Evolutionary conservation across 164 flowering plant species (phyloP), one percentile per base, ranked within the genome.

Genomic region (Cinnamomum micranthum): DNA sequence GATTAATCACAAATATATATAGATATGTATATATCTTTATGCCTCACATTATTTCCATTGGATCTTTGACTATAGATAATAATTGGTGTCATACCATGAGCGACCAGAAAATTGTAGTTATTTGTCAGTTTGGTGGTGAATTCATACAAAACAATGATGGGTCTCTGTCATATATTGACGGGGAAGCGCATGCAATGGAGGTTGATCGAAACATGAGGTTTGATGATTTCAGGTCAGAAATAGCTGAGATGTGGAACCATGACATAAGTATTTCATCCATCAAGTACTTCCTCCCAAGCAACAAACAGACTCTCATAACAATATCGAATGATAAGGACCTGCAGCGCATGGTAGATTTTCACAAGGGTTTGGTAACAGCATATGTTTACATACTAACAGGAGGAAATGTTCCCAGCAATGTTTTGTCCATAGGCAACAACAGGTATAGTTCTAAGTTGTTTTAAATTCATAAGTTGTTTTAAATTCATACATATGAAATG

Each of bases 261-360:
- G 86, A 86, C 23, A 70, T 63, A 65, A 65, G 76, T 47, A 77
- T 83, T 11, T 62, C 91, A 72, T 79, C 90, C 31, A 71, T 91
- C 79, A 92, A 92, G 84, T 92, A 92, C 69, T 88, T 91, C 81
- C 87, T 92, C 27, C 95, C 97, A 13, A 86, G 88, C 71, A 90
- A 92, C 77, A 85, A 73, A 72, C 83, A 79, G 74, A 91, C 89
- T 69, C 94, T 89, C 58, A 91, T 92, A 24, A 86, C 83, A 69
- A 47, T 91, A 68, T 81, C 86, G 2, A 87, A 79, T 78, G 92
- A 88, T 73, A 91, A 83, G 70, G 94, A 89, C 80, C 74, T 91
- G 50, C 87, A 85, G 72, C 82, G 95, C 59, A 87, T 92, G 97
- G 75, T 86, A 71, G 90, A 82, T 59, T 88, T 88, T 65, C 89